Percentiles rank a stretch among this genome's conserved stretches.
phyloP scores from a whole-genome alignment of 2,329 filamentous ascomycete species.

The Scedosporium apiospermum region DNA sequence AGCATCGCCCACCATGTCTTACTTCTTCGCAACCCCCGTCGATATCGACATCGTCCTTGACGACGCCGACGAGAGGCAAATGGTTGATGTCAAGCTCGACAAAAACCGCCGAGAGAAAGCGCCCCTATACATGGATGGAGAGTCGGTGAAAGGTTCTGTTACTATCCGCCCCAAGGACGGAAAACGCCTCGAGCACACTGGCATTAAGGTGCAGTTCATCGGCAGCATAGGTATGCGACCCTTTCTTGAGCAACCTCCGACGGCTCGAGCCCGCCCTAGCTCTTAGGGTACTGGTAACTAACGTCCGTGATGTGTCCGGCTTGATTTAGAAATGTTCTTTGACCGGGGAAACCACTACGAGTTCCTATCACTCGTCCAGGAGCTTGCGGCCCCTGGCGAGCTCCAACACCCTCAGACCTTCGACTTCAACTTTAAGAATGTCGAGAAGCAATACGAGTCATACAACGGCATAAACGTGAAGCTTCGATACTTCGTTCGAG shows the following conservation, averaged over 20 bases:
- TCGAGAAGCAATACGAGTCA: slow-evolving; percentile 99
- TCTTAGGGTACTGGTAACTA: neutral
- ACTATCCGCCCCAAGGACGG: slow-evolving; percentile 96
- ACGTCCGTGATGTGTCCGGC: neutral
- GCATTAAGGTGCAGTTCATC: slow-evolving; percentile 99
- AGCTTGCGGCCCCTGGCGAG: slow-evolving; percentile 92
- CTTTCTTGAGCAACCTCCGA: neutral
- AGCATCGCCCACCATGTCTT: slow-evolving; percentile 59
- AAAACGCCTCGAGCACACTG: slow-evolving; percentile 93
- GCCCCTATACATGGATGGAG: slow-evolving; percentile 93
- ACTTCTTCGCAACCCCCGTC: slow-evolving; percentile 96
- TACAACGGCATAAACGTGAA: slow-evolving; percentile 99
- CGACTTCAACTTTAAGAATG: slow-evolving; percentile 99
- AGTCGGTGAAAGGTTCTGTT: slow-evolving; percentile 93
- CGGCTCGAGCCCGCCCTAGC: neutral
- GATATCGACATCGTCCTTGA: slow-evolving; percentile 98
- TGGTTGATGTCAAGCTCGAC: slow-evolving; percentile 96
- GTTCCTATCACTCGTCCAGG: slow-evolving; percentile 93
- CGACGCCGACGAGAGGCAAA: slow-evolving; percentile 85
- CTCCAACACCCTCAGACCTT: slow-evolving; percentile 98
- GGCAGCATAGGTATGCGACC: slow-evolving; percentile 74
- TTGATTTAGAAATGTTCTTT: slow-evolving; percentile 90
- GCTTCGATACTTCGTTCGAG: slow-evolving; percentile 94
- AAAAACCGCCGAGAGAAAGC: slow-evolving; percentile 97
- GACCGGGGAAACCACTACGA: slow-evolving; percentile 99